phyloP scores from a whole-genome alignment of 2,329 filamentous ascomycete species.

The Fusarium sp. region DNA sequence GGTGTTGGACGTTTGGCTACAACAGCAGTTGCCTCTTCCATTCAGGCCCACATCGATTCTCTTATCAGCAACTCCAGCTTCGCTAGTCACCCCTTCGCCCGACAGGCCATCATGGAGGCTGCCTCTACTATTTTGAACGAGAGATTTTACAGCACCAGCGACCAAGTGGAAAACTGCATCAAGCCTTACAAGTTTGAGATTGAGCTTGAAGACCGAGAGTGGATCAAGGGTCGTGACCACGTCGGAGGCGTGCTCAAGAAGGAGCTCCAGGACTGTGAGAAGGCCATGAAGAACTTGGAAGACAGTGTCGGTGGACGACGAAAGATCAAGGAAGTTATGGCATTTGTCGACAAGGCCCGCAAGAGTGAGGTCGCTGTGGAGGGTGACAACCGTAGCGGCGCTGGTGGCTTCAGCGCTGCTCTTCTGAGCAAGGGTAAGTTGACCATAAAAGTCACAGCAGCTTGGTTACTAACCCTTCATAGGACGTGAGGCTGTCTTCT shows the following conservation, averaged over 20 bases:
- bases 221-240: constrained; percentile 85
- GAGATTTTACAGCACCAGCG: constrained; percentile 94
- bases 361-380: constrained; percentile 87
- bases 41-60: constrained; percentile 83
- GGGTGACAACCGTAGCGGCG: constrained; percentile 82
- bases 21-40: constrained; percentile 86
- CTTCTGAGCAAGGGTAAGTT: constrained; percentile 80
- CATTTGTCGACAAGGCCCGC: constrained; percentile 88
- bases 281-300: constrained; percentile 79
- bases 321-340: constrained; percentile 89
- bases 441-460: not conserved
- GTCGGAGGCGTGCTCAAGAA: constrained; percentile 83
- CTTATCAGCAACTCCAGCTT: constrained; percentile 86
- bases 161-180: constrained; percentile 98
- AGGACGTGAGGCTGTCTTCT: constrained; percentile 94
- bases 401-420: constrained; percentile 91
- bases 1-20: constrained; percentile 94
- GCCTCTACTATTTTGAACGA: constrained; percentile 91
- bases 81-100: constrained; percentile 87
- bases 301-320: constrained; percentile 79
- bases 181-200: constrained; percentile 99
- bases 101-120: constrained; percentile 91
- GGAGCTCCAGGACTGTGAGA: constrained; percentile 85
- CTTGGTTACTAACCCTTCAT: constrained; percentile 38
- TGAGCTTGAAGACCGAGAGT: constrained; percentile 91